Evolutionary conservation across 192 early-diverging fungal genomes (phyloP), one percentile per base, ranked within the genome.

Genomic region (Umbelopsis ramanniana): DNA sequence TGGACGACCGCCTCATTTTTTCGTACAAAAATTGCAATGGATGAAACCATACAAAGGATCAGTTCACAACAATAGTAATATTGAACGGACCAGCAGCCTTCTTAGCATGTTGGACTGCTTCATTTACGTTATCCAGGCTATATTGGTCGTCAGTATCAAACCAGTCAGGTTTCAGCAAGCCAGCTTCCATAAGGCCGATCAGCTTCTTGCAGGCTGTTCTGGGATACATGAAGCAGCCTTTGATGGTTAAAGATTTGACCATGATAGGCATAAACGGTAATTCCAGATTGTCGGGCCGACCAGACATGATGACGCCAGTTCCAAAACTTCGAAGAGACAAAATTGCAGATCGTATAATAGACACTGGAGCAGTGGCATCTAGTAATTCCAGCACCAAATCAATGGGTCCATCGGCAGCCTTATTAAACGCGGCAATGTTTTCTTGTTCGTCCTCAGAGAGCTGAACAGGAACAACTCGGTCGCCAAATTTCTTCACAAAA

Each of bases 161-260:
- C 17, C n/a, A 52, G n/a, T 52, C 26, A 2, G 72, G 72, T 4
- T 74, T 50, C 24, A 80, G 40, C 23, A 80, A 46, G 6, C 75
- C 79, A 4, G 79, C 68, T 19, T 80, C 79, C 37, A 57, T 45
- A 19, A 80, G 17, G 35, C 70, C 72, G 38, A 80, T 33, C 19
- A 80, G 22, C 7, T 52, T 52, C 11, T 68, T 71, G 43, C 67
- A 46, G 10, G 57, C 75, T 6, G 71, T 52, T 1, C 75, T 72
- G 0, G 55, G 29, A 22, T 76, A 80, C 79, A 80, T 76, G 8
- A 80, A 76, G 40, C 68, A 46, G 23, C 75, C 79, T 57, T 74
- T 76, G 69, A 80, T 55, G 11, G 71, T 76, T n/a, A 80, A 22
- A 12, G 55, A 66, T 0, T 71, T 76, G 15, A 11, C 23, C 79